Conservation (phyloP, 345 rosid species). For the Durio zibethinus region DNA sequence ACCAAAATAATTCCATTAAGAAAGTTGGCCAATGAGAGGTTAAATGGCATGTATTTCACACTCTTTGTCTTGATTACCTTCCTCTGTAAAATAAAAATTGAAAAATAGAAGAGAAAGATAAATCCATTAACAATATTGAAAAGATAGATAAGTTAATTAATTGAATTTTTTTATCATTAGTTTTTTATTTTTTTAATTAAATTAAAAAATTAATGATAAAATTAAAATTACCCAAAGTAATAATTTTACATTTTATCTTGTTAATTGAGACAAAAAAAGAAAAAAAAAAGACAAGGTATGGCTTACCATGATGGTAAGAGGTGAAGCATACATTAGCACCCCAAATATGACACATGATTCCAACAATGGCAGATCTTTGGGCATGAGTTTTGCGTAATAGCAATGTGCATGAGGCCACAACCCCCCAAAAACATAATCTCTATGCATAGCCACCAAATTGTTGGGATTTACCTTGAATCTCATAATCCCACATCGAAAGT, state of each 20-base stretch:
- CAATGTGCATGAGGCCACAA: constrained; percentile 14
- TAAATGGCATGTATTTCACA: constrained; percentile 57
- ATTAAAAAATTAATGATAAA: too few relatives aligned
- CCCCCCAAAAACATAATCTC: constrained; percentile 13
- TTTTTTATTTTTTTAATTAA: too few relatives aligned
- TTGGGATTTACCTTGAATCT: too few relatives aligned
- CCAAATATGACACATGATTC: constrained; percentile 48
- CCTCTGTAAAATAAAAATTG: constrained; percentile 27
- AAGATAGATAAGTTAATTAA: too few relatives aligned
- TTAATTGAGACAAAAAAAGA: too few relatives aligned
- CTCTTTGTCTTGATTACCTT: constrained; percentile 42
- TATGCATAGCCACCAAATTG: neutral
- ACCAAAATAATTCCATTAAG: constrained; percentile 41
- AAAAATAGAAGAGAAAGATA: too few relatives aligned
- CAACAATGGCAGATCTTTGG: constrained; percentile 39
- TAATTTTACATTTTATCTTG: neutral
- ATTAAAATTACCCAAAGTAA: too few relatives aligned
- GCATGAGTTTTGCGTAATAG: neutral
- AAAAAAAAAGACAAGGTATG: neutral
- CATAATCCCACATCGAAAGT: too few relatives aligned
- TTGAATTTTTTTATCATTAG: too few relatives aligned
- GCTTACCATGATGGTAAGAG: constrained; percentile 40
- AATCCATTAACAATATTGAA: too few relatives aligned
- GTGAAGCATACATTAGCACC: constrained; percentile 50
- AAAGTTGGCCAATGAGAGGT: constrained; percentile 36